These are phyloP conservation scores for Raffaelea albimanens DNA, from an alignment of 2,329 filamentous ascomycete genomes.

Conservation along the genomic window DNA sequence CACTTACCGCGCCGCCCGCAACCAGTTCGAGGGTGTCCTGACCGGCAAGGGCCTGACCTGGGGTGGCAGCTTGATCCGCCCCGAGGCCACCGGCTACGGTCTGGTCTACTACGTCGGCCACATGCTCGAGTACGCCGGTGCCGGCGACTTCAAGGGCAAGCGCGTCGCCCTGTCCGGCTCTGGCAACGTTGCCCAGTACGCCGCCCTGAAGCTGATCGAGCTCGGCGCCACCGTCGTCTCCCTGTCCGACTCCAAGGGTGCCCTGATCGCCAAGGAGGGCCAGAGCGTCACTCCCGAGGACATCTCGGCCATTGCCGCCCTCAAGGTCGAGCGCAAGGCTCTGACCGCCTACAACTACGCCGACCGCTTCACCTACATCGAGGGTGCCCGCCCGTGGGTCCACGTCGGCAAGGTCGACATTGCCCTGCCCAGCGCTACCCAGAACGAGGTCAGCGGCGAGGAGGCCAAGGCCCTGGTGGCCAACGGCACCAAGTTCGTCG, in stretches of 20 bases:
- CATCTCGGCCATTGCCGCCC: slow-evolving; percentile 64
- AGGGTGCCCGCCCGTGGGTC: slow-evolving; percentile 81
- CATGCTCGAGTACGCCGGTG: slow-evolving; percentile 88
- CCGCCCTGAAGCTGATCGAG: slow-evolving; percentile 91
- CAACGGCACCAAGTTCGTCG: slow-evolving; percentile 73
- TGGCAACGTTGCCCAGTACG: slow-evolving; percentile 96
- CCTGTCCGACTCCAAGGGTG: slow-evolving; percentile 84
- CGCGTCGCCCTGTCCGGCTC: slow-evolving; percentile 92
- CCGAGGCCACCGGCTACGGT: slow-evolving; percentile 91
- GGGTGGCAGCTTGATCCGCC: slow-evolving; percentile 89
- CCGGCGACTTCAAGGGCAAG: slow-evolving; percentile 82
- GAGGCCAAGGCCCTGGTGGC: slow-evolving; percentile 77
- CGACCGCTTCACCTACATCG: slow-evolving; percentile 73
- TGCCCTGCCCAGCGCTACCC: slow-evolving; percentile 84
- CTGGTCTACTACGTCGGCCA: slow-evolving; percentile 93
- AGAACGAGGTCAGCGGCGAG: slow-evolving; percentile 92
- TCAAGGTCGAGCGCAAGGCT: slow-evolving; percentile 82
- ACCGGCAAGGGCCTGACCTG: slow-evolving; percentile 91
- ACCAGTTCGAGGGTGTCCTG: slow-evolving; percentile 90
- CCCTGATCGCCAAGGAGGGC: slow-evolving; percentile 61
- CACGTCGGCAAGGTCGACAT: slow-evolving; percentile 86
- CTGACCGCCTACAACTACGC: slow-evolving; percentile 60
- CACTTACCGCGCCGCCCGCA: slow-evolving; percentile 78
- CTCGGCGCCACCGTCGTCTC: slow-evolving; percentile 89
- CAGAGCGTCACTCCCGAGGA: slow-evolving; percentile 70